A percentile compares a stretch with the other conserved stretches of the same genome.
These are phyloP conservation scores for Beta macrorhiza DNA, from an alignment of 179 eudicot species.

Conservation along the genomic window DNA sequence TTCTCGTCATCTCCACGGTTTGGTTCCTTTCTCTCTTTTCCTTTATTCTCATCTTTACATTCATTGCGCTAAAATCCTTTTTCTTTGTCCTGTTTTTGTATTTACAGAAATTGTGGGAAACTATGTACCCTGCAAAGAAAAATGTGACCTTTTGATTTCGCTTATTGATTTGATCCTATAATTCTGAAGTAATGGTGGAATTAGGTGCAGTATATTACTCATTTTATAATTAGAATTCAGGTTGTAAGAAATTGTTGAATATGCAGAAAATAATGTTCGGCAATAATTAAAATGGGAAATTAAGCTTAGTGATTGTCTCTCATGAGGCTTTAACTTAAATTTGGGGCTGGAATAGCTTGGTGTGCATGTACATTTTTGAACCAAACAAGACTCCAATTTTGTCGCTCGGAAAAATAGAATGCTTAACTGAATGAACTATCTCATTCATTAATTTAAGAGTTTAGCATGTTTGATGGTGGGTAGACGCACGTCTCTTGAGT, in stretches of 20 bases:
- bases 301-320: not conserved
- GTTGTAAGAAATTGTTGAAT: conserved; percentile 2
- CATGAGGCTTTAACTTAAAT: too few species aligned
- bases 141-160: not conserved
- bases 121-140: not conserved
- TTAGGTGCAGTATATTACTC: not conserved
- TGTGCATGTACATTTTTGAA: too few species aligned
- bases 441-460: not conserved
- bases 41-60: not conserved
- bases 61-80: not conserved
- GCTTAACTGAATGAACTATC: too few species aligned
- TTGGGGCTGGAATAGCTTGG: too few species aligned
- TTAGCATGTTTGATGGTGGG: not conserved
- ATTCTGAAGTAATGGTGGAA: not conserved
- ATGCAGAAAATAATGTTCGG: conserved; percentile 10
- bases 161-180: not conserved
- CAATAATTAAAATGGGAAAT: not conserved
- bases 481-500: not conserved
- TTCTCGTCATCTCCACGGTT: conserved; percentile 36
- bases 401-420: too few species aligned
- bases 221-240: not conserved
- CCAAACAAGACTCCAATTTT: too few species aligned
- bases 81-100: not conserved
- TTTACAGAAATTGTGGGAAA: not conserved
- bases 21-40: conserved; percentile 13